Evolutionary conservation across 352 stramenopile species (phyloP), one percentile per base, ranked within the genome.

Genomic region (Halophytophthora polymorphica): DNA sequence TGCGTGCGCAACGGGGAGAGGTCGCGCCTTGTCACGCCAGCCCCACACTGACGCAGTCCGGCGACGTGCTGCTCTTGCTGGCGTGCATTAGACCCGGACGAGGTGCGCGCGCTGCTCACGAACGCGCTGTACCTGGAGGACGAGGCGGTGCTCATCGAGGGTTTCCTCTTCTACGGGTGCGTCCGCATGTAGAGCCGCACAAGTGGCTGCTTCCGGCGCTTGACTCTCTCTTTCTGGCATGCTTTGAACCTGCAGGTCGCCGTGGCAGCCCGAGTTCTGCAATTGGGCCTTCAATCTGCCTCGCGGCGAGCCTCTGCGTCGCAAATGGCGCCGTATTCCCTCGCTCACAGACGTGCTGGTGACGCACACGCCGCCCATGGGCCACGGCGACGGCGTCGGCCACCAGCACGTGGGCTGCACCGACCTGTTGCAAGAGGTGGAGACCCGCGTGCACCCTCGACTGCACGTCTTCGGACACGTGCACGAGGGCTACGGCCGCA

Each of bases 381-480:
- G 87, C 0, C 77, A 86, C 34, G 74, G 77, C 28, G 90, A 97
- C 60, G 53, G 71, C 3, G 71, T 86, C 28, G 64, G 65, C 1
- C 64, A 71, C 17, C 48, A 77, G 34, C 60, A 64, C 38, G 83
- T 88, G 22, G 90, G 90, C 23, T 94, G 85, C 53, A 69, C 71
- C 11, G 81, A 95, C 50, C 56, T 97, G 15, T 42, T 93, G 22
- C 29, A 46, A 3, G 68, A 93, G 45, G 73, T 97, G 34, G 71
- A 89, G 43, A 50, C 58, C 3, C 63, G 83, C 18, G 70, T 96
- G 43, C 67, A 66, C 35, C 88, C 88, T 14, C 67, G 73, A 34
- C 66, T 93, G 41, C 81, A 96, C 56, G 77, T 97, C 10, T 97
- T 96, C 66, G 90, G 90, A 2, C 90, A 97, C 49, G 89, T 97